Conservation (phyloP, 441 rosid species). For the Pelargonium citronellum region DNA sequence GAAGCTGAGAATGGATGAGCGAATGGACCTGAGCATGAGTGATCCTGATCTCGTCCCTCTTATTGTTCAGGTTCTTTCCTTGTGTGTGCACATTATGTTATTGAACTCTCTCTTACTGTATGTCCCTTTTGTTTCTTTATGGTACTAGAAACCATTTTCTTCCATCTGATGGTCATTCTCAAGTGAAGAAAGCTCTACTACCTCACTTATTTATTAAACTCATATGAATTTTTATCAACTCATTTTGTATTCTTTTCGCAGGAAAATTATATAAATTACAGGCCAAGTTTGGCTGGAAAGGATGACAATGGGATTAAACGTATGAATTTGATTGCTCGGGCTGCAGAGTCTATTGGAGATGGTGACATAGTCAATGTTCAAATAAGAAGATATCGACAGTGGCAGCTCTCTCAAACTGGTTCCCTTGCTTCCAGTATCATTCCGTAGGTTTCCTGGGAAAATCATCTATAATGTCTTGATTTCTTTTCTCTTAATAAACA, state of each 20-base stretch:
- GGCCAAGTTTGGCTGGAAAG: conserved; percentile 58
- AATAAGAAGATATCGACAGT: conserved; percentile 87
- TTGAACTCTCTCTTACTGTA: neutral
- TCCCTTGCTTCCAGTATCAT: conserved; percentile 73
- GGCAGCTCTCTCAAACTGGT: conserved; percentile 86
- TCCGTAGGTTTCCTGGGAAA: conserved; percentile 58
- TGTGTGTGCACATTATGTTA: neutral
- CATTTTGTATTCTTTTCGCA: conserved; percentile 33
- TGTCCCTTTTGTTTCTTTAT: neutral
- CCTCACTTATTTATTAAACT: neutral
- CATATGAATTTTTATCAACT: neutral
- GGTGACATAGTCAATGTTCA: conserved; percentile 92
- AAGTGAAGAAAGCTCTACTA: neutral
- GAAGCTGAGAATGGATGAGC: conserved; percentile 91
- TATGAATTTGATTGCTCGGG: conserved; percentile 68
- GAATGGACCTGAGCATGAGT: conserved; percentile 92
- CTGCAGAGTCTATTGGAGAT: conserved; percentile 92
- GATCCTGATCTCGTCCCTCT: conserved; percentile 94
- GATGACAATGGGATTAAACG: conserved; percentile 72
- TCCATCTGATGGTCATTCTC: neutral
- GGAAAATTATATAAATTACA: conserved; percentile 93
- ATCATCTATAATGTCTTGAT: conserved; percentile 4
- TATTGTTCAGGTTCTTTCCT: conserved; percentile 64
- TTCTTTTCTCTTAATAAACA: conserved; percentile 10
- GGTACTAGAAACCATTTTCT: conserved; percentile 1